These are phyloP conservation scores for Colletotrichum sidae DNA, from an alignment of 2,329 filamentous ascomycete genomes.

Conservation along the genomic window DNA sequence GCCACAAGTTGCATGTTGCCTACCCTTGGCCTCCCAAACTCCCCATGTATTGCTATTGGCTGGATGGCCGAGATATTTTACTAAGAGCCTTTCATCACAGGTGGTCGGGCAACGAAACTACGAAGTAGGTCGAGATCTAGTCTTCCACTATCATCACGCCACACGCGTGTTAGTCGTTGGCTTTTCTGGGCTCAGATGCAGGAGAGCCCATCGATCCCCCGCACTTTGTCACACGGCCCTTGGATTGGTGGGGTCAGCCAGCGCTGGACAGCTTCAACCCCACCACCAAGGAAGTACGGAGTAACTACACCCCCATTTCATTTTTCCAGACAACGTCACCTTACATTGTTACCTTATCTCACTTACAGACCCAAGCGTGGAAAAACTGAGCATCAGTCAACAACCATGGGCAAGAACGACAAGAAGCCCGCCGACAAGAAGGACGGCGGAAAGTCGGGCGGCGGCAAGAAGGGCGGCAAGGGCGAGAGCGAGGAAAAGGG, in stretches of 20 bases:
- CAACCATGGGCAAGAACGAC: constrained; percentile 36
- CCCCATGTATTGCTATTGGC: background rate
- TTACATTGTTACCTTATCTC: too few species aligned
- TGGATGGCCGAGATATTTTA: too few species aligned
- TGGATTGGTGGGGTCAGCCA: constrained; percentile 21
- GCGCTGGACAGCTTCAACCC: background rate
- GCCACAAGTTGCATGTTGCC: background rate
- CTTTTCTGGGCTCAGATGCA: background rate
- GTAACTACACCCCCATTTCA: background rate
- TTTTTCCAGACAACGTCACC: constrained; percentile 22
- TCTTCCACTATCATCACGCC: background rate
- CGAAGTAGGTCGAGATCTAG: background rate
- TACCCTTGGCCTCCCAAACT: background rate
- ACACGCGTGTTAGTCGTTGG: background rate
- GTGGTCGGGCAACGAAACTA: background rate
- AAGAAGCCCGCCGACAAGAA: constrained; percentile 49
- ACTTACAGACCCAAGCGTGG: too few species aligned
- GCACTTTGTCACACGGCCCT: constrained; percentile 20
- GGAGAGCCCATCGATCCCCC: background rate
- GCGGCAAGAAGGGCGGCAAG: constrained; percentile 51
- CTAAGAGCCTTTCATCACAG: too few species aligned
- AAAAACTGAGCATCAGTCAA: background rate
- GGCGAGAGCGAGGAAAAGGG: constrained; percentile 44
- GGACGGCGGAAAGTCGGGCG: constrained; percentile 39
- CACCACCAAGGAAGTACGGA: constrained; percentile 14